These are phyloP conservation scores for Cerrena zonata DNA, from an alignment of 1,284 basidiomycete species.

Conservation along the genomic window DNA sequence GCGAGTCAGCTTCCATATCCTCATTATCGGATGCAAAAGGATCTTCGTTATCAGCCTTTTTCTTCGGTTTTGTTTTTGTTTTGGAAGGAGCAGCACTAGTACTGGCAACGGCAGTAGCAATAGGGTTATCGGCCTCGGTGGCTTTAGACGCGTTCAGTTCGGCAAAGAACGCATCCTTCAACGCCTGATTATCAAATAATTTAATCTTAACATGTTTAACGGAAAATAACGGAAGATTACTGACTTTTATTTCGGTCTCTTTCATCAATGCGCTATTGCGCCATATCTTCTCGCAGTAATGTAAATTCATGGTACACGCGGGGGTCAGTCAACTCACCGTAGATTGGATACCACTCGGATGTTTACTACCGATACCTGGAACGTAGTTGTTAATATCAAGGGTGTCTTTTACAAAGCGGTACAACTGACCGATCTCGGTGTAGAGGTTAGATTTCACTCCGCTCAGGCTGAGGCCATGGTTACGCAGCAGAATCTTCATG, in stretches of 20 bases:
- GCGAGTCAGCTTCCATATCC: slow-evolving; percentile 34
- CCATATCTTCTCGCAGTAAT: slow-evolving; percentile 45
- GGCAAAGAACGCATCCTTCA: slow-evolving; percentile 54
- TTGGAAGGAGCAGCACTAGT: slow-evolving; percentile 17
- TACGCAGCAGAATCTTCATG: slow-evolving; percentile 57
- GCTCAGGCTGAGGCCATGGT: slow-evolving; percentile 57
- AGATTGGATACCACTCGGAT: slow-evolving; percentile 62
- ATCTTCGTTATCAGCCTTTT: slow-evolving; percentile 35
- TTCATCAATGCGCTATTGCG: slow-evolving; percentile 54
- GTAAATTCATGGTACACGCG: background rate
- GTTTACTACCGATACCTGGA: slow-evolving; percentile 67
- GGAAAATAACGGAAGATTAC: slow-evolving; percentile 2
- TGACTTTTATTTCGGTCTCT: slow-evolving; percentile 57
- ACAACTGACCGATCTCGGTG: slow-evolving; percentile 46
- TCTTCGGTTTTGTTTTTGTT: slow-evolving; percentile 41
- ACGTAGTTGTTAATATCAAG: background rate
- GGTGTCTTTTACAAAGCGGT: background rate
- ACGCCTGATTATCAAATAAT: slow-evolving; percentile 46
- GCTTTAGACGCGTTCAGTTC: slow-evolving; percentile 32
- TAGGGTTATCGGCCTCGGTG: slow-evolving; percentile 20
- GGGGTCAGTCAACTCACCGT: slow-evolving; percentile 41
- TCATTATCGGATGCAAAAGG: slow-evolving; percentile 45
- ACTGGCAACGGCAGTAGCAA: background rate
- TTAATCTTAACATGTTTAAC: slow-evolving; percentile 2
- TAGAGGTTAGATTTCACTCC: slow-evolving; percentile 70